Evolutionary conservation across 2,329 filamentous ascomycete species (phyloP).

Genomic region (Fusarium tanahbumbuense): DNA sequence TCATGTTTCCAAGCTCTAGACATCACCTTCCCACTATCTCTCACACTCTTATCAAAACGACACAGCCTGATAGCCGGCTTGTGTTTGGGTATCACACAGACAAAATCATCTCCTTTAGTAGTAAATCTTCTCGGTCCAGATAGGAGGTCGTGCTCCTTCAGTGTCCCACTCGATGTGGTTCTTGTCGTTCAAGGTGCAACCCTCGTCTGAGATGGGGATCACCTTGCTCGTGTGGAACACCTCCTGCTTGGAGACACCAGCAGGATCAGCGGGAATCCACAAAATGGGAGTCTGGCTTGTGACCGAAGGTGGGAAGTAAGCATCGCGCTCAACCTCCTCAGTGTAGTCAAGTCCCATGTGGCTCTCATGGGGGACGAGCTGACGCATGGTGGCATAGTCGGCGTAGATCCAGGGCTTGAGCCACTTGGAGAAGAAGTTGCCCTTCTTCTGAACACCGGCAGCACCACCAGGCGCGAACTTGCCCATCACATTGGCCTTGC

Average conservation of each 20-base stretch:
- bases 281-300: constrained; percentile 70
- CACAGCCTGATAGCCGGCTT: constrained; percentile 41
- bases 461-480: constrained; percentile 40
- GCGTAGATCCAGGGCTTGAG: constrained; percentile 81
- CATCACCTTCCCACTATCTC: background rate
- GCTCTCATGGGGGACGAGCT: constrained; percentile 72
- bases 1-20: constrained; percentile 1
- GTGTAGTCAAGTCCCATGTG: constrained; percentile 66
- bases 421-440: constrained; percentile 67
- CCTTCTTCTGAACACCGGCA: constrained; percentile 56
- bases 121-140: constrained; percentile 59
- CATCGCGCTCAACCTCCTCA: constrained; percentile 70
- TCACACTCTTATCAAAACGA: constrained; percentile 16
- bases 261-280: constrained; percentile 80
- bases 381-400: constrained; percentile 77
- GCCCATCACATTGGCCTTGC: constrained; percentile 38
- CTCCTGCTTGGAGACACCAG: constrained; percentile 78
- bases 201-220: constrained; percentile 78
- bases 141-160: constrained; percentile 56
- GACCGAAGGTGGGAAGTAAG: constrained; percentile 79
- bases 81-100: constrained; percentile 44
- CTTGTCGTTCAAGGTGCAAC: constrained; percentile 76
- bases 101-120: constrained; percentile 50
- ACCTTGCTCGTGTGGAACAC: constrained; percentile 73
- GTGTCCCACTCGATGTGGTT: constrained; percentile 58